A percentile compares a stretch with the other conserved stretches of the same genome.
Conservation (phyloP, 169 alveolate genomes). For the Sarcocystis neurona region DNA sequence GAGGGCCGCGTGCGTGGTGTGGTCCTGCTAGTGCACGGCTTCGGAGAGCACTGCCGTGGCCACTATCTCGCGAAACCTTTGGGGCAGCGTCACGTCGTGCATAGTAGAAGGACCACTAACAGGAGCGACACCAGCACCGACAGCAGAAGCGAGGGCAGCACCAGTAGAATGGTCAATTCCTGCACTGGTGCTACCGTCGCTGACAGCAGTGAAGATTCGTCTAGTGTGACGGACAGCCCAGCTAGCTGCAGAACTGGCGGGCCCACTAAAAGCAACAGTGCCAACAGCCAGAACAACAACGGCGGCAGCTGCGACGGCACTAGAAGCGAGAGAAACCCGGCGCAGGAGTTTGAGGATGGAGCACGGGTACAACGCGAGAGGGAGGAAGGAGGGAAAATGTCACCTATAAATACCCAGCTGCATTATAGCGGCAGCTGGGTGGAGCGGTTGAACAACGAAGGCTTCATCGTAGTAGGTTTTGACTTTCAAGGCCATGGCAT, state of each 20-base stretch:
- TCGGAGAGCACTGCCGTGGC: slow-evolving; percentile 62
- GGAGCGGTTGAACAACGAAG: slow-evolving; percentile 30
- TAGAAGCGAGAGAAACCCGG: neutral
- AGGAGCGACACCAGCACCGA: neutral
- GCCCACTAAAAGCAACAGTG: neutral
- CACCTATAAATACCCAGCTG: too few relatives aligned
- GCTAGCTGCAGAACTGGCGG: slow-evolving; percentile 8
- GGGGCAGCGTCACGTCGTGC: neutral
- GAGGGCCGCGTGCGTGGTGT: slow-evolving; percentile 33
- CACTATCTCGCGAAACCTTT: slow-evolving; percentile 45
- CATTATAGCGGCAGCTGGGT: slow-evolving; percentile 54
- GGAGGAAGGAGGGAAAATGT: neutral
- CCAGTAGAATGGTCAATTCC: neutral
- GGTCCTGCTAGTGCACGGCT: slow-evolving; percentile 58
- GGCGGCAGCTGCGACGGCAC: neutral
- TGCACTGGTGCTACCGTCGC: neutral
- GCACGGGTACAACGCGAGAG: neutral
- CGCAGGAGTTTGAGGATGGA: neutral
- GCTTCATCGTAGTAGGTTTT: slow-evolving; percentile 54
- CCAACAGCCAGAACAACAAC: neutral
- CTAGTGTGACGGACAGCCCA: too few relatives aligned
- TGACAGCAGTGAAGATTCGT: neutral
- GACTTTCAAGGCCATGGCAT: slow-evolving; percentile 65
- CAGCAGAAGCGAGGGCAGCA: neutral
- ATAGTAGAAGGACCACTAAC: neutral